A percentile compares a stretch with the other conserved stretches of the same genome.
Evolutionary conservation across 2,329 filamentous ascomycete species (phyloP).

Genomic region (Alternaria metachromatica): DNA sequence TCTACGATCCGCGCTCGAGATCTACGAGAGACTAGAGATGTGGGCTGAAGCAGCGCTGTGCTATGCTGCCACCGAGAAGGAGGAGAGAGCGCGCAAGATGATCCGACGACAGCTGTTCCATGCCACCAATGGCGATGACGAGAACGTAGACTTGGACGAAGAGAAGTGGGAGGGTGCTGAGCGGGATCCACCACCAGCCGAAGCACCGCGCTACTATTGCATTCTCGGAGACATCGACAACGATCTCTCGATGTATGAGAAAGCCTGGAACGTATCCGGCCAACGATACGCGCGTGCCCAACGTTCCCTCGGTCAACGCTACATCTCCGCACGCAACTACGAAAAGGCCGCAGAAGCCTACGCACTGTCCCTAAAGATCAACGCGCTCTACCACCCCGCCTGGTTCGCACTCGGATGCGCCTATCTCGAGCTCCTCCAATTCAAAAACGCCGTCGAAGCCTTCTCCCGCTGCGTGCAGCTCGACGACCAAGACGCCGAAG

Average conservation of each 20-base stretch:
- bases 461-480: conserved; percentile 83
- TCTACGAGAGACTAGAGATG: conserved; percentile 90
- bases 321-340: conserved; percentile 71
- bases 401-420: conserved; percentile 95
- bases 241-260: conserved; percentile 76
- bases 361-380: conserved; percentile 75
- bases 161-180: conserved; percentile 71
- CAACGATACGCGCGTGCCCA: conserved; percentile 85
- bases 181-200: conserved; percentile 72
- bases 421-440: conserved; percentile 76
- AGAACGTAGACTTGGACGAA: conserved; percentile 51
- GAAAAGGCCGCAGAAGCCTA: conserved; percentile 78
- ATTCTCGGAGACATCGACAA: conserved; percentile 90
- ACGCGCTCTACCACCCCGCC: conserved; percentile 79
- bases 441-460: conserved; percentile 79
- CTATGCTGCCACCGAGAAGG: conserved; percentile 77
- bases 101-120: conserved; percentile 81
- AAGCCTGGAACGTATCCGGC: conserved; percentile 86
- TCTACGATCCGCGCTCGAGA: conserved; percentile 87
- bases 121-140: conserved; percentile 58
- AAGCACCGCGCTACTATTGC: conserved; percentile 88
- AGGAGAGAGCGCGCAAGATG: conserved; percentile 80
- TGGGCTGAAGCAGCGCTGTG: conserved; percentile 97
- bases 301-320: conserved; percentile 81
- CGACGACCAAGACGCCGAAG: conserved; percentile 87